A percentile compares a stretch with the other conserved stretches of the same genome.
phyloP scores from a whole-genome alignment of 345 rosid genomes.

The thale cress (Arabidopsis thaliana) region DNA sequence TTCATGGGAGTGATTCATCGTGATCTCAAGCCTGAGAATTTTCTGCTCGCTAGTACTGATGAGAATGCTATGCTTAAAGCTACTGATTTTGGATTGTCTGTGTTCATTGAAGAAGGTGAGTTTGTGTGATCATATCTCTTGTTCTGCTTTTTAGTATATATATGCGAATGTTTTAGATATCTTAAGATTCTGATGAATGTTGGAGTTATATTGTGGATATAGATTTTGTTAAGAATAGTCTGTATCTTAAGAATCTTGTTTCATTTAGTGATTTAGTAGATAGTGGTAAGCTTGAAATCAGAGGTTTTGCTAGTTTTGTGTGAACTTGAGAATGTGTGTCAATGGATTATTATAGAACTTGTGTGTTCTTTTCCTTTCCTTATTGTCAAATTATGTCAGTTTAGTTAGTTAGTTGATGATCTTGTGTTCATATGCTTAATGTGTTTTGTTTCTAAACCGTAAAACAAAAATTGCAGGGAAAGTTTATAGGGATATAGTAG shows the following conservation, averaged over 20 bases:
- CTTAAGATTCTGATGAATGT: constrained; percentile 3
- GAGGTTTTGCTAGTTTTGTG: constrained; percentile 16
- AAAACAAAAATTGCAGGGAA: constrained; percentile 54
- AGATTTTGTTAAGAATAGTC: neutral
- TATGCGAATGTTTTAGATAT: neutral
- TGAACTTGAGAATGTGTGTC: neutral
- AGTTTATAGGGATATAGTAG: constrained; percentile 71
- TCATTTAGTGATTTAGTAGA: neutral
- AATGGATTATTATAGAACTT: neutral
- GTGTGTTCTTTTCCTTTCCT: neutral
- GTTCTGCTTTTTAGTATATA: neutral
- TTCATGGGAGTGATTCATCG: constrained; percentile 91
- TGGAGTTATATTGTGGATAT: neutral
- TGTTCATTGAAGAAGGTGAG: constrained; percentile 82
- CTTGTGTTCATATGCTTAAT: constrained; percentile 20
- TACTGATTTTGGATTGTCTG: constrained; percentile 83
- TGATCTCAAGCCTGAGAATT: constrained; percentile 91
- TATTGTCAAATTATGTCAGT: neutral
- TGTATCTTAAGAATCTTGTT: neutral
- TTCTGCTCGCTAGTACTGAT: constrained; percentile 68
- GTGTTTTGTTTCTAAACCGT: neutral
- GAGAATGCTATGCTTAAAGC: constrained; percentile 71
- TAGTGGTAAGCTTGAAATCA: constrained; percentile 8
- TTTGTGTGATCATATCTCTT: neutral
- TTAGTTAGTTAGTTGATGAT: constrained; percentile 19